phyloP scores from a whole-genome alignment of 2,329 filamentous ascomycete genomes.

The Fusarium citri region DNA sequence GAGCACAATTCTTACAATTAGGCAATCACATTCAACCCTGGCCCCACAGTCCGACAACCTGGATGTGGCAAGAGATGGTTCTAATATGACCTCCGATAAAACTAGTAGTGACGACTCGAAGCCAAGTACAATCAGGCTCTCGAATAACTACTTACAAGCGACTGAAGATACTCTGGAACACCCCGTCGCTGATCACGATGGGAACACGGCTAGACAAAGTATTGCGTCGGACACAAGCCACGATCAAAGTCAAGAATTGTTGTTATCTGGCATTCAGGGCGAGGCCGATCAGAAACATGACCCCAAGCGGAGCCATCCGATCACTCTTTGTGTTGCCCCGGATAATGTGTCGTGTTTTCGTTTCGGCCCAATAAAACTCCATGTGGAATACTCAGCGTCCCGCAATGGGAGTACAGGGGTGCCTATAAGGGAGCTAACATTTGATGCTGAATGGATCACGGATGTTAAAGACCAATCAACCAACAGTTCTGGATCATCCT shows the following conservation, averaged over 20 bases:
- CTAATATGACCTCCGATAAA: not conserved
- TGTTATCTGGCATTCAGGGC: not conserved
- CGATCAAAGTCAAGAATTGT: not conserved
- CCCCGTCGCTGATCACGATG: not conserved
- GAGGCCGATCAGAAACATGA: not conserved
- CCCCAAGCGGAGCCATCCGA: no score
- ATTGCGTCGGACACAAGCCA: not conserved
- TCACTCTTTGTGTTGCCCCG: not conserved
- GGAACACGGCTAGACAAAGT: not conserved
- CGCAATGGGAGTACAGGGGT: no score
- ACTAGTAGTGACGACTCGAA: not conserved
- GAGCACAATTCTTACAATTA: not conserved
- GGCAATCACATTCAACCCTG: not conserved
- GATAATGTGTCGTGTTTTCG: not conserved
- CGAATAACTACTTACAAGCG: not conserved
- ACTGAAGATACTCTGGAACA: not conserved
- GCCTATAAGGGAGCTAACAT: not conserved
- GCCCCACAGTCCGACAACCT: not conserved
- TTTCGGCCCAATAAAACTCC: not conserved
- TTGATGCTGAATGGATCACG: not conserved
- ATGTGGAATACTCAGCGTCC: not conserved
- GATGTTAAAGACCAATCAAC: not conserved
- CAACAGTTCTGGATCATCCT: rapidly evolving
- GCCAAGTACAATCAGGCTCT: not conserved
- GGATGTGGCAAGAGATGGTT: not conserved